Evolutionary conservation across 805 yeast species (phyloP), one percentile per base, ranked within the genome.

Genomic region (Suhomyces prunicola): DNA sequence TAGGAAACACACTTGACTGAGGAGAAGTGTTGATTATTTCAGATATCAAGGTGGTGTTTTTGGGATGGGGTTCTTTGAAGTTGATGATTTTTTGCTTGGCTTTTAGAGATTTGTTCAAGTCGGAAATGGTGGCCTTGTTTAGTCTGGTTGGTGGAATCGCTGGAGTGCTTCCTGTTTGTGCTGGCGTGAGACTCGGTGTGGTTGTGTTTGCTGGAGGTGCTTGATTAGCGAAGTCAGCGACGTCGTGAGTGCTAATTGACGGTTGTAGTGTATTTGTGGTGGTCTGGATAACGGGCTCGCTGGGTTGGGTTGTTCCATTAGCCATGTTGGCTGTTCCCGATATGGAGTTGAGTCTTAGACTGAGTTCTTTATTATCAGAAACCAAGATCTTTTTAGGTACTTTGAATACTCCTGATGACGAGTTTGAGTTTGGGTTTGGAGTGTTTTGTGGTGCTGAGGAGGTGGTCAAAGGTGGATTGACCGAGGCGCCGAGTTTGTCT

Each of bases 31-130:
- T 72, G 27, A 72, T 57, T 12, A 73, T 72, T 40, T 70, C 76
- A 42, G 69, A 67, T 46, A 73, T 70, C 26, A 69, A 51, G 6
- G 72, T 60, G 3, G 75, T 60, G 52, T 64, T 70, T 50, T 72
- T 72, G 12, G 74, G 69, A 44, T 67, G 72, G 3, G 74, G 70
- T 50, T 72, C 77, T 46, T 71, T 68, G 3, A 69, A 54, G 47
- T 57, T 69, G 52, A 73, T 71, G 48, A 73, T 65, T 53, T 70
- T 71, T 54, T 75, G 80, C 52, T 75, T 74, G 36, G 76, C 78
- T 54, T 72, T 74, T 26, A 76, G 54, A 3, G 78, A 69, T 55
- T 75, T 74, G 60, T 76, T 76, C 47, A 76, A 65, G 60, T 71
- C 74, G 26, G 77, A 67, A 35, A 75, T 69, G 27, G 71, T 69